Conservation (phyloP, 1,139 yeast species). For the Torulaspora pretoriensis region DNA sequence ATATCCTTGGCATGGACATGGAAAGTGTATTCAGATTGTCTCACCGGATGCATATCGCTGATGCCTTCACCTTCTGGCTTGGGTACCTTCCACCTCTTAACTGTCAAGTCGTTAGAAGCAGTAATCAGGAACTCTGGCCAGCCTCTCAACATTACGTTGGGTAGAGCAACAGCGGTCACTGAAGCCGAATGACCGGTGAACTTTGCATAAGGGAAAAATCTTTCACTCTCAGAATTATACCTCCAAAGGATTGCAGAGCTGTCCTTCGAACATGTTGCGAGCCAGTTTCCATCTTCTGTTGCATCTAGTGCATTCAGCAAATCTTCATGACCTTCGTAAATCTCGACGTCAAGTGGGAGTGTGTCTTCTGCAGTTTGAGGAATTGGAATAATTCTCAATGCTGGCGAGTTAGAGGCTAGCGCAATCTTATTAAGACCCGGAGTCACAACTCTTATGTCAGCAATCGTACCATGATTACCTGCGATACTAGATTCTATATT, state of each 20-base stretch:
- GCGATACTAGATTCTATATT: slow-evolving; percentile 58
- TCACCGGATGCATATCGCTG: slow-evolving; percentile 38
- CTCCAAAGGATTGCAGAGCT: slow-evolving; percentile 80
- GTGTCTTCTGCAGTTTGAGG: slow-evolving; percentile 8
- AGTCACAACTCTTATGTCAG: slow-evolving; percentile 78
- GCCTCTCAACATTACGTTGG: slow-evolving; percentile 49
- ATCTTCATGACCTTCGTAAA: slow-evolving; percentile 81
- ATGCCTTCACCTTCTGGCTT: slow-evolving; percentile 28
- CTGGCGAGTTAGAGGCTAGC: slow-evolving; percentile 92
- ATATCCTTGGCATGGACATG: slow-evolving; percentile 97
- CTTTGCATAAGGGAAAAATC: slow-evolving; percentile 53
- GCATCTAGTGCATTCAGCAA: slow-evolving; percentile 76
- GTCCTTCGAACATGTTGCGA: slow-evolving; percentile 93
- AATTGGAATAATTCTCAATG: slow-evolving; percentile 58
- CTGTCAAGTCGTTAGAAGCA: slow-evolving; percentile 84
- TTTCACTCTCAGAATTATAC: slow-evolving; percentile 41
- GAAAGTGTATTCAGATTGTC: slow-evolving; percentile 74
- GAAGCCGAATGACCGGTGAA: slow-evolving; percentile 86
- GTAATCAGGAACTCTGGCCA: slow-evolving; percentile 74
- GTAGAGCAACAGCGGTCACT: slow-evolving; percentile 76
- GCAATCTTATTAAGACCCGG: slow-evolving; percentile 57
- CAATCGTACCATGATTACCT: slow-evolving; percentile 94
- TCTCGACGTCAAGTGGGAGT: slow-evolving; percentile 55
- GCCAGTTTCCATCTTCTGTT: slow-evolving; percentile 77
- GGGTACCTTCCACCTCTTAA: slow-evolving; percentile 84